Conservation (phyloP, 306 rosid species). For the Acmispon strigosus region DNA sequence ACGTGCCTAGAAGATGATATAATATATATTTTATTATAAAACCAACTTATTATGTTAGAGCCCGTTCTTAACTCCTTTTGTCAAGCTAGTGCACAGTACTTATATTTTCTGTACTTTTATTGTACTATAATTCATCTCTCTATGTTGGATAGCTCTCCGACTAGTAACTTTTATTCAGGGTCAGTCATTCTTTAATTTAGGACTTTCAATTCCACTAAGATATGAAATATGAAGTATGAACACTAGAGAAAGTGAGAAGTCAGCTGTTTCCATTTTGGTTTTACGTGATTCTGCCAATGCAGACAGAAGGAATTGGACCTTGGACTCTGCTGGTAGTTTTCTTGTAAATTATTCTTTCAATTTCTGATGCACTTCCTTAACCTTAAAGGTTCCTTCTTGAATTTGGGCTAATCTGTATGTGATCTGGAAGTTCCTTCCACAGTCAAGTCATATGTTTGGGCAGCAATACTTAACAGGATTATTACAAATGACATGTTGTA, state of each 20-base stretch:
- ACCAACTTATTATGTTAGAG: constrained; percentile 2
- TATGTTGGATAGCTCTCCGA: constrained; percentile 3
- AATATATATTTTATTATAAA: constrained; percentile 20
- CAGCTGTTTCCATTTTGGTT: background rate
- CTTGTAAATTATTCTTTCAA: background rate
- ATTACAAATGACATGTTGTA: background rate
- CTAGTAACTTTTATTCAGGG: constrained; percentile 1
- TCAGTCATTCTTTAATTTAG: constrained; percentile 3
- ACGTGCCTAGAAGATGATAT: constrained; percentile 36
- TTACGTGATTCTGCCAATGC: background rate
- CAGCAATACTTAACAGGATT: background rate
- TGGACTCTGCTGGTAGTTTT: background rate
- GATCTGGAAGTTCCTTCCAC: background rate
- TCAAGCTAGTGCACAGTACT: constrained; percentile 4
- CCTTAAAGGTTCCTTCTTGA: background rate
- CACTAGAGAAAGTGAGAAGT: background rate
- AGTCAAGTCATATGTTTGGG: background rate
- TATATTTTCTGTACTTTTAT: constrained; percentile 2
- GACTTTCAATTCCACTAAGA: background rate
- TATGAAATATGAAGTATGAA: background rate
- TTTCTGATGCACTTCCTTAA: background rate
- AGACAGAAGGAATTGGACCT: background rate
- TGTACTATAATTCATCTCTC: constrained; percentile 1
- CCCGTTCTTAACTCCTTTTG: constrained; percentile 5
- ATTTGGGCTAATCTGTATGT: background rate